phyloP scores from a whole-genome alignment of 495 filamentous ascomycete species.

The Hypoxylon perforatum region DNA sequence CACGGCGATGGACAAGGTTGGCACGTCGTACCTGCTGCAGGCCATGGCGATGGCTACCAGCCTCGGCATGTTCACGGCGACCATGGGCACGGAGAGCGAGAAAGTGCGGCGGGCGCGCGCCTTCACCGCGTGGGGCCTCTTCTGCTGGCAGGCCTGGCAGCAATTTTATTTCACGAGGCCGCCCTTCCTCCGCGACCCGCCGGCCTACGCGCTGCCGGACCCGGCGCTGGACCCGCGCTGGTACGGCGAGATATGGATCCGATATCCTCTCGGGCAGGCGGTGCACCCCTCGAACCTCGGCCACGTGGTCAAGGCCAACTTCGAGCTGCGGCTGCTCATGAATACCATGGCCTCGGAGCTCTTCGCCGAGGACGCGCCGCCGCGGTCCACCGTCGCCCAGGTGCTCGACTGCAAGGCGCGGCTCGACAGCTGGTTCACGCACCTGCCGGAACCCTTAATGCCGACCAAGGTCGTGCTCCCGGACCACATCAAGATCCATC shows the following conservation, averaged over 20 bases:
- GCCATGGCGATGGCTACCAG: constrained; percentile 50
- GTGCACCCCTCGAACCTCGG: constrained; percentile 43
- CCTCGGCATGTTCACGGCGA: constrained; percentile 43
- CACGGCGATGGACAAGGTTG: constrained; percentile 51
- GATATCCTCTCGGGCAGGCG: constrained; percentile 44
- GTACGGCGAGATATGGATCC: constrained; percentile 54
- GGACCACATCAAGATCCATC: constrained; percentile 49
- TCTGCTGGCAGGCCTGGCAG: constrained; percentile 48
- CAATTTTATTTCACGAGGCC: constrained; percentile 45
- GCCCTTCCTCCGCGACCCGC: constrained; percentile 42
- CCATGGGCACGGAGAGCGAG: constrained; percentile 23
- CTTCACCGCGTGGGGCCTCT: constrained; percentile 53
- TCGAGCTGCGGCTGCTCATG: constrained; percentile 49
- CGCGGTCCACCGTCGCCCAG: constrained; percentile 31
- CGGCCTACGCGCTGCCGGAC: constrained; percentile 45
- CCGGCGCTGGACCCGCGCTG: constrained; percentile 43
- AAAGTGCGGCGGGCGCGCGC: constrained; percentile 39
- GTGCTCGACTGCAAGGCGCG: constrained; percentile 45
- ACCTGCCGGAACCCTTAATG: constrained; percentile 49
- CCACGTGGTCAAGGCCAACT: constrained; percentile 45
- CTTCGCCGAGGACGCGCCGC: constrained; percentile 27
- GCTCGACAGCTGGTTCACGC: constrained; percentile 41
- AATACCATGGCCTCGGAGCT: constrained; percentile 40
- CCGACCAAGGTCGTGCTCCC: constrained; percentile 50
- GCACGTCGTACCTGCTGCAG: constrained; percentile 46